Percentiles rank a stretch among this genome's conserved stretches.
phyloP scores from a whole-genome alignment of 306 rosid species.

The Trifolium dubium region DNA sequence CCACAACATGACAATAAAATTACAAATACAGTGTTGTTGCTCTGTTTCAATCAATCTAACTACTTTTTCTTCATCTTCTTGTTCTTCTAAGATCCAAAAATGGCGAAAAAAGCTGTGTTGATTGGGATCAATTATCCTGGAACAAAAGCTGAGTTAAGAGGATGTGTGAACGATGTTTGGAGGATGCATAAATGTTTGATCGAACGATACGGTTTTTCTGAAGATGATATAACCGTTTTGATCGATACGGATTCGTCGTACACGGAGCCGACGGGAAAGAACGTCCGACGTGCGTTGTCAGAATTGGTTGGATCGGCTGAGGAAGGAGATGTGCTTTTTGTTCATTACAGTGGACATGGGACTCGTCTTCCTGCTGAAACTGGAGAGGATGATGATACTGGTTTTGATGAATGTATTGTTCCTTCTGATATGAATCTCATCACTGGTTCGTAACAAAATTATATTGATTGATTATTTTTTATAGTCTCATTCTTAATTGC shows the following conservation, averaged over 20 bases:
- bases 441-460: conserved; percentile 54
- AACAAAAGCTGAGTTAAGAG: conserved; percentile 83
- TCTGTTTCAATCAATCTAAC: not conserved
- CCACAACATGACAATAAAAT: not conserved
- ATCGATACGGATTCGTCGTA: conserved; percentile 78
- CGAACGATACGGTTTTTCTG: conserved; percentile 66
- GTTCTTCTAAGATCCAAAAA: conserved; percentile 25
- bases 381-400: conserved; percentile 93
- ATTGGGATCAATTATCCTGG: conserved; percentile 90
- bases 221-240: conserved; percentile 69
- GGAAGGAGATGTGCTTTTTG: conserved; percentile 67
- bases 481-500: not conserved
- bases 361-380: conserved; percentile 98
- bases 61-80: not conserved
- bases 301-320: conserved; percentile 61
- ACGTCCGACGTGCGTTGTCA: conserved; percentile 63
- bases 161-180: conserved; percentile 88
- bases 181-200: conserved; percentile 64
- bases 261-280: conserved; percentile 79
- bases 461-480: not conserved
- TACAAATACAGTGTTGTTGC: not conserved
- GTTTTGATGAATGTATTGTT: conserved; percentile 93
- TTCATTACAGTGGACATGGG: conserved; percentile 94
- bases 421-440: conserved; percentile 97
- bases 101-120: conserved; percentile 83